These are phyloP conservation scores for Ogataea philodendri DNA, from an alignment of 805 yeast species.

Conservation along the genomic window DNA sequence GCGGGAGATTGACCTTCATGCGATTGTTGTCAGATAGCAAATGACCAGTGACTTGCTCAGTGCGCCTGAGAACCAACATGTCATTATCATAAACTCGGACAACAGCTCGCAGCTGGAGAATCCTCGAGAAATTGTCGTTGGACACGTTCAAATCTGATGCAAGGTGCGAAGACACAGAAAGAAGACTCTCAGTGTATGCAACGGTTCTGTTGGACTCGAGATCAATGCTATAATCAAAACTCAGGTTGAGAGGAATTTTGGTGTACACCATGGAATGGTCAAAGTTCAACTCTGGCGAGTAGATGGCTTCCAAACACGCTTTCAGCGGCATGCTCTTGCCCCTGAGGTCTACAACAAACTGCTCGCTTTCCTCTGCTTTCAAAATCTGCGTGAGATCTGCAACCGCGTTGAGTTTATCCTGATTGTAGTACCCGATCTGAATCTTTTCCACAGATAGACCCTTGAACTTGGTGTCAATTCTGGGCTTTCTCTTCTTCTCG, in stretches of 20 bases:
- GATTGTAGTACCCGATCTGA: conserved; percentile 19
- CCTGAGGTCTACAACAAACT: conserved; percentile 23
- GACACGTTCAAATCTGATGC: conserved; percentile 9
- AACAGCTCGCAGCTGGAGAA: conserved; percentile 30
- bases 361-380: conserved; percentile 27
- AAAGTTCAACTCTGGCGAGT: conserved; percentile 12
- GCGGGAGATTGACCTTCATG: conserved; percentile 30
- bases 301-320: conserved; percentile 28
- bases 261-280: conserved; percentile 30
- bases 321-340: conserved; percentile 17
- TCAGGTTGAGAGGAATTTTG: conserved; percentile 24
- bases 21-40: conserved; percentile 21
- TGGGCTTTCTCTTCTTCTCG: conserved; percentile 5
- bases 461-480: conserved; percentile 5
- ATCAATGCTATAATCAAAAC: conserved; percentile 20
- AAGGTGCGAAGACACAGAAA: conserved; percentile 24
- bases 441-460: conserved; percentile 17
- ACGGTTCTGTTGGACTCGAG: conserved; percentile 30
- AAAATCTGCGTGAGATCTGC: conserved; percentile 25
- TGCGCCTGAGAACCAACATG: conserved; percentile 20
- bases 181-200: conserved; percentile 26
- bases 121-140: conserved; percentile 26
- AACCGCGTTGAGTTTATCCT: conserved; percentile 15
- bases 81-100: conserved; percentile 27
- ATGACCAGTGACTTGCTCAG: conserved; percentile 34